Conservation (phyloP, 495 filamentous ascomycete species). For the Tuber brumale region DNA sequence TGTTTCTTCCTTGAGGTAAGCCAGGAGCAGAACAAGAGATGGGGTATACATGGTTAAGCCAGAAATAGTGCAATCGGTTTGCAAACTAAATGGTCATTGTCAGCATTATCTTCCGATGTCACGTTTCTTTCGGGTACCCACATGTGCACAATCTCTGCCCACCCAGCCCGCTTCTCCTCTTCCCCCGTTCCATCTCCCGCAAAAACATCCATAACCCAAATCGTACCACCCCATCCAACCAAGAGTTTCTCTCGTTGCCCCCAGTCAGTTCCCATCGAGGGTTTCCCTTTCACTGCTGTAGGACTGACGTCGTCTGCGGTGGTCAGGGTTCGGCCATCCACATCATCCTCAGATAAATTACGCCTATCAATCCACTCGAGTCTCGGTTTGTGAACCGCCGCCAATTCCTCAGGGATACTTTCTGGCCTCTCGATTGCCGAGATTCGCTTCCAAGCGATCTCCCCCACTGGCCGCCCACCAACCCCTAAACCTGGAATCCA, state of each 20-base stretch:
- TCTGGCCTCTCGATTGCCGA: slow-evolving; percentile 62
- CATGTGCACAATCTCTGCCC: slow-evolving; percentile 85
- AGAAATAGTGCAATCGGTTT: slow-evolving; percentile 93
- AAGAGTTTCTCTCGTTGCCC: slow-evolving; percentile 66
- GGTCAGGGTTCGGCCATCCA: slow-evolving; percentile 45
- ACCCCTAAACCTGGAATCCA: slow-evolving; percentile 41
- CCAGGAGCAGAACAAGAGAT: slow-evolving; percentile 79
- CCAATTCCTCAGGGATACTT: slow-evolving; percentile 69
- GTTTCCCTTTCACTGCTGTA: slow-evolving; percentile 44
- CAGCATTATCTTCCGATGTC: slow-evolving; percentile 37
- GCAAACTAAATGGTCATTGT: slow-evolving; percentile 54
- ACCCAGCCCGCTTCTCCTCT: slow-evolving; percentile 64
- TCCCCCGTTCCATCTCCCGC: slow-evolving; percentile 65
- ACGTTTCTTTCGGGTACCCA: slow-evolving; percentile 46
- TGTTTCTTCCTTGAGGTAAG: slow-evolving; percentile 58
- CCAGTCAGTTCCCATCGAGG: slow-evolving; percentile 44
- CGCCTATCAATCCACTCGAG: slow-evolving; percentile 87
- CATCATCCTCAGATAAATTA: slow-evolving; percentile 55
- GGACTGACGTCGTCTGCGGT: slow-evolving; percentile 28
- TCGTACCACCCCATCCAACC: slow-evolving; percentile 89
- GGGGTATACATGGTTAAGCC: slow-evolving; percentile 96
- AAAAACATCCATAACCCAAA: slow-evolving; percentile 91
- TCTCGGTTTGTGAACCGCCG: slow-evolving; percentile 82
- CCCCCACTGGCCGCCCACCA: slow-evolving; percentile 60
- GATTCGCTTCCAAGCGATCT: slow-evolving; percentile 91